Base-by-base conservation (phyloP, 306 rosid species). In the Rosa lucieae region DNA sequence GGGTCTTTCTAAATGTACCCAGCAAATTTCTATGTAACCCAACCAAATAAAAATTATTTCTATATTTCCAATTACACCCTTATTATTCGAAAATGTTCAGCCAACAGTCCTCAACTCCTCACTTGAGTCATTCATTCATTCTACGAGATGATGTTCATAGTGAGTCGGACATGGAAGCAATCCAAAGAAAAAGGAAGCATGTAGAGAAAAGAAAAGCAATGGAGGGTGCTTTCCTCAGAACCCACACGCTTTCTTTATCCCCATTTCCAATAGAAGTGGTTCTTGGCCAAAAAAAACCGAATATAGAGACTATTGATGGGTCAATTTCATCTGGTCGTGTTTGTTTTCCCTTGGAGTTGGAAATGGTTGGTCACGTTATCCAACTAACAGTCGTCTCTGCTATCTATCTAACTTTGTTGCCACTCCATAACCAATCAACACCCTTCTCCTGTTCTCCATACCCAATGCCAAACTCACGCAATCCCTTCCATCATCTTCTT, bases 371-470 rank as follows among this genome's bases (percentile, higher is more conserved):
- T 21, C 53, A 69, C 11, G 51, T 43, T 69, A n/a, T n/a, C 53
- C 73, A 69, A 69, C 73, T 10, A 69, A 69, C 53, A 69, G 53
- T 69, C 73, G n/a, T 10, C 29, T 35, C 71, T 32, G 71, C 23
- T 17, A 39, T 39, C 71, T 17, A 67, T 7, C 29, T 67, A 67
- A 67, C 48, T 11, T 37, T 67, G 47, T 37, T 17, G 44, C 70
- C 43, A 10, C 71, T 67, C 71, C 48, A 67, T 67, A 8, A 39
- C 48, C 71, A 39, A 67, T 39, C 48, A 67, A 8, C 23, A 67
- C 71, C n/a, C 71, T 39, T 67, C 71, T n/a, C n/a, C n/a, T n/a
- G n/a, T n/a, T n/a, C n/a, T 67, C 71, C 48, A 39, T 67, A 39
- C 48, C 14, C 48, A 40, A 67, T 67, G 71, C 71, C 71, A 29